These are phyloP conservation scores for Aegilops longissima DNA, from an alignment of 176 grass and related monocot genomes.

Conservation along the genomic window DNA sequence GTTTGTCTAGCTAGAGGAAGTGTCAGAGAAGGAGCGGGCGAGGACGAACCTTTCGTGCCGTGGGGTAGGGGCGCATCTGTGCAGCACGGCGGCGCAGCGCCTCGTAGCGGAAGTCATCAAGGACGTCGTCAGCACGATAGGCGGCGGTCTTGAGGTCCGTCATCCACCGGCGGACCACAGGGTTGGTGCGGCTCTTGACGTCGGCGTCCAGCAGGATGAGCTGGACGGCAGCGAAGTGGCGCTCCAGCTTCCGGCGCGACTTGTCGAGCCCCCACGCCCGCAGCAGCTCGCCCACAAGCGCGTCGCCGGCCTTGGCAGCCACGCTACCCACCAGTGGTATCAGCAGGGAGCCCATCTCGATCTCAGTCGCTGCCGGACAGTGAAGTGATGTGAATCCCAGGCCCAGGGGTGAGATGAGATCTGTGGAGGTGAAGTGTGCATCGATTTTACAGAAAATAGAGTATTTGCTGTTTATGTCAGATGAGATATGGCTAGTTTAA, in stretches of 20 bases:
- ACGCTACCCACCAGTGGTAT: neutral
- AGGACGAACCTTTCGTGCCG: neutral
- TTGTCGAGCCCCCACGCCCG: neutral
- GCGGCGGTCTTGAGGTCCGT: neutral
- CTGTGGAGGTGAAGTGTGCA: no score
- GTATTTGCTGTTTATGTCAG: no score
- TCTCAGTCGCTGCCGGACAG: no score
- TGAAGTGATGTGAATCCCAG: no score
- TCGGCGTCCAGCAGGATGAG: neutral
- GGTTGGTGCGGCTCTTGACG: neutral
- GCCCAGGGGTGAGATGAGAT: no score
- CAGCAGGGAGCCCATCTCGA: neutral
- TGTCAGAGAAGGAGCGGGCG: no score
- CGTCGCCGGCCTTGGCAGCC: neutral
- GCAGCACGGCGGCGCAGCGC: neutral
- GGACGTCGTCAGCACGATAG: neutral
- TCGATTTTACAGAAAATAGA: no score
- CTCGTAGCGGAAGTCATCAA: neutral
- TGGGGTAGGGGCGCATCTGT: fast-evolving
- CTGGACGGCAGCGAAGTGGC: neutral
- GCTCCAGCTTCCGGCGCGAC: neutral
- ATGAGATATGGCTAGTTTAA: no score
- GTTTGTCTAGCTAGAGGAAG: no score
- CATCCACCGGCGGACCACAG: neutral
- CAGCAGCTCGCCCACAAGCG: neutral